These are phyloP conservation scores for Turritis glabra DNA, from an alignment of 345 rosid genomes.

Conservation along the genomic window DNA sequence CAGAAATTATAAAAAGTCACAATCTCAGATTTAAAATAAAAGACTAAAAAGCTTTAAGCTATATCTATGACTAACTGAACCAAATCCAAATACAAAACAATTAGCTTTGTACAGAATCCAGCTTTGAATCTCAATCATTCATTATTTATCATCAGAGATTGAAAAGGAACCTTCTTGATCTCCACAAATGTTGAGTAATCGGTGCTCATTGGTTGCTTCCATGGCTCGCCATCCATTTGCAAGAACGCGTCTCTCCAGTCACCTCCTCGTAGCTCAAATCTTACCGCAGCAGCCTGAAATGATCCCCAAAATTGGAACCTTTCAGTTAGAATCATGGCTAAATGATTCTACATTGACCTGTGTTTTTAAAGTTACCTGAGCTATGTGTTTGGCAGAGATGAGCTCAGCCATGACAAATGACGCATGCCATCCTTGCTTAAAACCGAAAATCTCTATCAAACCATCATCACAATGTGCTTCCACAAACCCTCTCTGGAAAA, in stretches of 20 bases:
- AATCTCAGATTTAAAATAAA: constrained; percentile 6
- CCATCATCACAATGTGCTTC: constrained; percentile 95
- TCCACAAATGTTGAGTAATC: constrained; percentile 77
- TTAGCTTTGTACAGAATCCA: constrained; percentile 32
- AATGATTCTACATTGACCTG: neutral
- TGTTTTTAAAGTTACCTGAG: constrained; percentile 59
- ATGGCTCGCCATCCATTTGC: constrained; percentile 99
- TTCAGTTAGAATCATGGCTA: neutral
- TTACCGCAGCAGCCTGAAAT: constrained; percentile 77
- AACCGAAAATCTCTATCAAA: constrained; percentile 87
- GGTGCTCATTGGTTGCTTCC: constrained; percentile 84
- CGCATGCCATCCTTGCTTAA: constrained; percentile 99
- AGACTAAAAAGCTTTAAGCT: constrained; percentile 7
- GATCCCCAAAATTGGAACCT: neutral
- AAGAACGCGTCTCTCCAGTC: constrained; percentile 82
- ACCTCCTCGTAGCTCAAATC: constrained; percentile 91
- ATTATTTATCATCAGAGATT: constrained; percentile 68
- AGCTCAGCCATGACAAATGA: constrained; percentile 98
- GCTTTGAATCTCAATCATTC: constrained; percentile 33
- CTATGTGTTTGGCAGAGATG: constrained; percentile 94
- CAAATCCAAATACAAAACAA: constrained; percentile 28
- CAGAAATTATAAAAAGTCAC: neutral
- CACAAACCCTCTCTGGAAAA: constrained; percentile 78
- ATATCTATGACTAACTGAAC: constrained; percentile 27
- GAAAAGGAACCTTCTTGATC: constrained; percentile 74